These are phyloP conservation scores for Gentiana macrophylla DNA, from an alignment of 257 asterid genomes.

Conservation along the genomic window DNA sequence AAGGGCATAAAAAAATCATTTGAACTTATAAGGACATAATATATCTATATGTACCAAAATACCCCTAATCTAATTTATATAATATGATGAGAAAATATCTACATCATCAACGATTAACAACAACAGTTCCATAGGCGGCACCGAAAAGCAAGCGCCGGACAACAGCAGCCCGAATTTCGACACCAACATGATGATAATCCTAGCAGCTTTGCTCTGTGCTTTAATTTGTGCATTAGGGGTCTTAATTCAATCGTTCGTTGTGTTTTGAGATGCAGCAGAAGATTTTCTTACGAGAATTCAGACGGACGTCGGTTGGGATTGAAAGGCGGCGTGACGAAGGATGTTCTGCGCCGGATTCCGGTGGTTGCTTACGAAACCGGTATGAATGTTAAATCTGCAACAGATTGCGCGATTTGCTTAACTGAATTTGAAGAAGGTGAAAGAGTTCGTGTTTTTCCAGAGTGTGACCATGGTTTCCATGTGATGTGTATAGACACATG, in stretches of 20 bases:
- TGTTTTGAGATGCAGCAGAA: constrained; percentile 26
- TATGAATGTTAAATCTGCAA: constrained; percentile 6
- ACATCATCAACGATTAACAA: background rate
- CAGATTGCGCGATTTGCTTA: constrained; percentile 56
- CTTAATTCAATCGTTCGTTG: constrained; percentile 49
- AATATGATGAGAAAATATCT: too few species aligned
- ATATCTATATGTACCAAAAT: too few species aligned
- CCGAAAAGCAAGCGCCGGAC: background rate
- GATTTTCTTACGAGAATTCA: constrained; percentile 4
- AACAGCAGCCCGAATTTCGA: constrained; percentile 26
- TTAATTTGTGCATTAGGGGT: constrained; percentile 49
- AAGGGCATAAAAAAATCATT: too few species aligned
- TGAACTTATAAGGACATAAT: too few species aligned
- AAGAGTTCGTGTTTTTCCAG: constrained; percentile 44
- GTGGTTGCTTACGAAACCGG: constrained; percentile 34
- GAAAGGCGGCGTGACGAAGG: constrained; percentile 22
- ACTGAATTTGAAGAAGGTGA: constrained; percentile 57
- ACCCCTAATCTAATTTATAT: too few species aligned
- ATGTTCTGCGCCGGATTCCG: constrained; percentile 32
- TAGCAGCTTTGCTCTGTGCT: constrained; percentile 48
- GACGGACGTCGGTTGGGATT: constrained; percentile 6
- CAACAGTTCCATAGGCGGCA: background rate
- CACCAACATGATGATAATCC: constrained; percentile 52
- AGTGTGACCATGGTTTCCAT: constrained; percentile 57
- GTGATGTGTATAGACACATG: constrained; percentile 53